Percentiles rank a stretch among this genome's conserved stretches.
These are phyloP conservation scores for Pestalotiopsis sp. DNA, from an alignment of 2,329 filamentous ascomycete species.

Conservation along the genomic window DNA sequence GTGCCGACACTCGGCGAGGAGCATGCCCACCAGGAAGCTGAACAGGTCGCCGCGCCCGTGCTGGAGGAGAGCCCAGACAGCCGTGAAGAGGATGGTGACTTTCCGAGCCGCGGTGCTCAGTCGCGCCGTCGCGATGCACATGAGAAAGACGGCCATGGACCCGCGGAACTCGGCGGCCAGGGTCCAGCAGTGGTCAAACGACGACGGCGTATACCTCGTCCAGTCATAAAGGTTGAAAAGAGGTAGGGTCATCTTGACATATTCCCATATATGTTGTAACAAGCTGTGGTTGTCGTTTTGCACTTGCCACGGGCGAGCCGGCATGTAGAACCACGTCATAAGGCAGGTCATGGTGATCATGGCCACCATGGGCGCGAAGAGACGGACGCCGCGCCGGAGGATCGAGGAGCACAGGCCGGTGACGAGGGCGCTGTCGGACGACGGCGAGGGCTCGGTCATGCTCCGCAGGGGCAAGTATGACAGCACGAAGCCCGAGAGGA, in stretches of 20 bases:
- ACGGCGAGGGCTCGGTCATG: not conserved
- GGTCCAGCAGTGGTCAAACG: slow-evolving; percentile 10
- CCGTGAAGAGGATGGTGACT: not conserved
- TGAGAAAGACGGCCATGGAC: slow-evolving; percentile 5
- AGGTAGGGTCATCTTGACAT: not conserved
- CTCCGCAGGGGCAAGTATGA: slow-evolving; percentile 8
- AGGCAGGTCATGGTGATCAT: not conserved
- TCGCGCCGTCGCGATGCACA: slow-evolving; percentile 5
- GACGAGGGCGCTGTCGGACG: not conserved
- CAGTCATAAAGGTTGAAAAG: slow-evolving; percentile 5
- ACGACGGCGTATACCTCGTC: not conserved
- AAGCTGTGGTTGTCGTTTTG: not conserved
- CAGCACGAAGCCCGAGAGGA: slow-evolving; percentile 13
- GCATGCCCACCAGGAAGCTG: slow-evolving; percentile 9
- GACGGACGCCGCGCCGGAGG: slow-evolving; percentile 2
- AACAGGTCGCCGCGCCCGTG: not conserved
- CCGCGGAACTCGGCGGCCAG: slow-evolving; percentile 7
- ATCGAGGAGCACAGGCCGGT: slow-evolving; percentile 1
- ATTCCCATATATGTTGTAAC: not conserved
- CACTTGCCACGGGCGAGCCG: not conserved
- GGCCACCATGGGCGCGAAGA: not conserved
- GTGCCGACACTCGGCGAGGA: slow-evolving; percentile 7
- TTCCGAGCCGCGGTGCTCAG: not conserved
- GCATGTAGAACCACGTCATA: slow-evolving; percentile 5
- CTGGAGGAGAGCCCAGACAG: not conserved